Evolutionary conservation across 352 stramenopile species (phyloP).

Genomic region (Phytophthora palmivora): DNA sequence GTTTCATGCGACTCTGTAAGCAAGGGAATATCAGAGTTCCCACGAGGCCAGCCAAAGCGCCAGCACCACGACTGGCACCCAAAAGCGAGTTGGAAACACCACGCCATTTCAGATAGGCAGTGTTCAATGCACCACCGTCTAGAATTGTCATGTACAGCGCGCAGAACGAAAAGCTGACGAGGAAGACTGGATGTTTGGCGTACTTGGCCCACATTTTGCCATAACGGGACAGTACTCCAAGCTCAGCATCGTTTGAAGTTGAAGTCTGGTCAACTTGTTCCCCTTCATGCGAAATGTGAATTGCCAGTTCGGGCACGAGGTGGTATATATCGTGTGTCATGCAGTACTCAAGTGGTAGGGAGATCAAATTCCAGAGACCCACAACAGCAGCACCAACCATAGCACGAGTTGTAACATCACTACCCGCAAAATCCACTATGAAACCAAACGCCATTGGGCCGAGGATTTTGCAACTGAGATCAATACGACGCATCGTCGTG

Average conservation of each 20-base stretch:
- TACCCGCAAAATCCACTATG: slow-evolving; percentile 81
- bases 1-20: slow-evolving; percentile 35
- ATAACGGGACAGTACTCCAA: slow-evolving; percentile 40
- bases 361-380: slow-evolving; percentile 83
- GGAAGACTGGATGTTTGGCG: slow-evolving; percentile 56
- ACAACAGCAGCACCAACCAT: slow-evolving; percentile 71
- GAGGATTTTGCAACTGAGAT: slow-evolving; percentile 83
- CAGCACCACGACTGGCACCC: slow-evolving; percentile 49
- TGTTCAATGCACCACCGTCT: slow-evolving; percentile 54
- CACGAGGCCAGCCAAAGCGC: slow-evolving; percentile 53
- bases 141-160: slow-evolving; percentile 72
- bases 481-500: slow-evolving; percentile 82
- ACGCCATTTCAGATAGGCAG: slow-evolving; percentile 70
- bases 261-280: too few relatives aligned
- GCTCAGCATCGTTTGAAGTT: slow-evolving; percentile 14
- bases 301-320: slow-evolving; percentile 57
- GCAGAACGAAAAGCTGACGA: slow-evolving; percentile 62
- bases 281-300: too few relatives aligned
- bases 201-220: slow-evolving; percentile 52
- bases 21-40: slow-evolving; percentile 61
- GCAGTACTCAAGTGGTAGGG: slow-evolving; percentile 76
- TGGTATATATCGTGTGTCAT: slow-evolving; percentile 79
- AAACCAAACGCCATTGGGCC: slow-evolving; percentile 77
- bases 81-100: slow-evolving; percentile 59
- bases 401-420: slow-evolving; percentile 63